phyloP scores from a whole-genome alignment of 2,329 filamentous ascomycete genomes.

The Diaporthe longicolla region DNA sequence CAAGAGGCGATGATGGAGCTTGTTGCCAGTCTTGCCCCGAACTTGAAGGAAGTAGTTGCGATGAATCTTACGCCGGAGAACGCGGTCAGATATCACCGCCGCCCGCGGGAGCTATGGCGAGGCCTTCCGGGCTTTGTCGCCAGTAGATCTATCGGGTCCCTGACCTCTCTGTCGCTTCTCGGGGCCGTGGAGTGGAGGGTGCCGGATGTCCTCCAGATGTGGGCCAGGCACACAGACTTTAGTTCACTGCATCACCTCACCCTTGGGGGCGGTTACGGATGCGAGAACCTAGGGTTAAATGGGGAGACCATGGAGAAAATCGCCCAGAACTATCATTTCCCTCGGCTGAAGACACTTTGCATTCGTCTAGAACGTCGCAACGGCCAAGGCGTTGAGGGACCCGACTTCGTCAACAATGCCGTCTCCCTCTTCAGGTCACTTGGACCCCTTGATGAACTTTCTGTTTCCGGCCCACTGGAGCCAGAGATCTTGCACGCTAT shows the following conservation, averaged over 20 bases:
- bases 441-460: conserved; percentile 32
- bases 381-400: background rate
- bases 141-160: background rate
- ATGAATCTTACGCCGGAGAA: background rate
- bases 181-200: background rate
- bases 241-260: background rate
- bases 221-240: conserved; percentile 34
- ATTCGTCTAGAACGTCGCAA: background rate
- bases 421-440: conserved; percentile 23
- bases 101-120: background rate
- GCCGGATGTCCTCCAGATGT: background rate
- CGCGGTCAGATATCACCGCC: too few species aligned
- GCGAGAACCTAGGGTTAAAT: background rate
- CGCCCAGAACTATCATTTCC: conserved; percentile 21
- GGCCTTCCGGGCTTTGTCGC: conserved; percentile 25
- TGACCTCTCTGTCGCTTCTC: conserved; percentile 27
- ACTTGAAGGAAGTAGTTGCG: conserved; percentile 21
- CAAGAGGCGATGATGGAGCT: conserved; percentile 35
- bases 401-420: background rate
- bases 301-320: background rate
- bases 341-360: conserved; percentile 13
- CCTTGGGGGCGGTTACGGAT: conserved; percentile 16
- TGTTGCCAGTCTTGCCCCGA: conserved; percentile 31
- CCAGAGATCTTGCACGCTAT: conserved; percentile 22
- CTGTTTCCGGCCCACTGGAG: conserved; percentile 15